These are phyloP conservation scores for Willaertia magna DNA, from an alignment of 208 protist genomes.

Conservation along the genomic window DNA sequence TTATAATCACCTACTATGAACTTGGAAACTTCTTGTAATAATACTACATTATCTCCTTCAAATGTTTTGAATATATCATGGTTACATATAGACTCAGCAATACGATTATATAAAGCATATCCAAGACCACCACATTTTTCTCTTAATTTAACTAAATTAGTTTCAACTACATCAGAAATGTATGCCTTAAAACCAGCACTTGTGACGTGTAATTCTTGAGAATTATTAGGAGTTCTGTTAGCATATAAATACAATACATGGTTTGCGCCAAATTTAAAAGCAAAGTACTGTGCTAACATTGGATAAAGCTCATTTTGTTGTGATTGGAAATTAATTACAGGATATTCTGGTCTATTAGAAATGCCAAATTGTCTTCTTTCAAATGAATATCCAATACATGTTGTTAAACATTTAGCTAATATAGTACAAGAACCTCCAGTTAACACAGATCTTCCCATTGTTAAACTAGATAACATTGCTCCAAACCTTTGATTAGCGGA, in stretches of 20 bases:
- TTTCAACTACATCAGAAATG: not conserved
- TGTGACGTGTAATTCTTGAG: not conserved
- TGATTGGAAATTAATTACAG: not conserved
- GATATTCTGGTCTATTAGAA: not conserved
- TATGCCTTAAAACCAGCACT: constrained; percentile 6
- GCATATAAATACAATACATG: not conserved
- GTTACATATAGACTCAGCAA: not conserved
- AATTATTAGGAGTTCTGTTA: not conserved
- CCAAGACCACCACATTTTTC: constrained; percentile 4
- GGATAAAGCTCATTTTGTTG: not conserved
- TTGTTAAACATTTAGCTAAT: not conserved
- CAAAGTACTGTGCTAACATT: not conserved
- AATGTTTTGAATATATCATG: not conserved
- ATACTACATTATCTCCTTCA: constrained; percentile 4
- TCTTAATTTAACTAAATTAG: not conserved
- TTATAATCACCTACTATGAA: not conserved
- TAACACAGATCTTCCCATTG: not conserved
- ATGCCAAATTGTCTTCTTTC: not conserved
- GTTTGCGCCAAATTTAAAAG: not conserved
- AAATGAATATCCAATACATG: not conserved
- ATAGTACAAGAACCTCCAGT: too few species aligned
- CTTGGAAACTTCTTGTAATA: not conserved
- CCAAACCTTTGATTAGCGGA: not conserved
- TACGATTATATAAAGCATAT: not conserved
- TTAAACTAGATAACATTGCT: not conserved